Percentiles rank a stretch among this genome's conserved stretches.
Evolutionary conservation across 2,329 filamentous ascomycete genomes (phyloP).

Genomic region (Thyridium curvatum): DNA sequence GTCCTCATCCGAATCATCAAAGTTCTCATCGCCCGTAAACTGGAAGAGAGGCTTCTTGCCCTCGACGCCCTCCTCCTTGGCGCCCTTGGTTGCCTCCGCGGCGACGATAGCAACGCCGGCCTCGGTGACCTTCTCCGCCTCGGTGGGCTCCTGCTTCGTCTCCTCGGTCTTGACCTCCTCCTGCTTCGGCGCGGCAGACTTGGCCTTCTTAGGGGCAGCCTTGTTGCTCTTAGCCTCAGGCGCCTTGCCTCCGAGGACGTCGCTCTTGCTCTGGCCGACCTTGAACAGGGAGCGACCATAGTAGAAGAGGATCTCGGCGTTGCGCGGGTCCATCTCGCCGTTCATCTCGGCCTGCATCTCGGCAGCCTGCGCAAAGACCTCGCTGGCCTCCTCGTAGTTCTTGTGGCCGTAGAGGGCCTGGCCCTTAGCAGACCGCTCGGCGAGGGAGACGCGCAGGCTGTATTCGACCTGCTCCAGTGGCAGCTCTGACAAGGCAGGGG

Average conservation of each 20-base stretch:
- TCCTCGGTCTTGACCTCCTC: conserved; percentile 13
- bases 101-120: conserved; percentile 37
- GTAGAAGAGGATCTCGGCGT: conserved; percentile 88
- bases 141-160: conserved; percentile 15
- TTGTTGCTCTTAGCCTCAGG: conserved; percentile 45
- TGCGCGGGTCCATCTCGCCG: conserved; percentile 83
- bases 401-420: conserved; percentile 83
- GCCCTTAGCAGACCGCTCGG: conserved; percentile 73
- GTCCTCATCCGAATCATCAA: conserved; percentile 74
- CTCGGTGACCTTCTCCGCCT: conserved; percentile 33
- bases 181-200: conserved; percentile 30
- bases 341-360: conserved; percentile 88
- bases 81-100: conserved; percentile 35
- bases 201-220: conserved; percentile 30
- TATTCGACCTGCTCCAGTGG: conserved; percentile 22
- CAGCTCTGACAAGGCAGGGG: conserved; percentile 21
- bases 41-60: conserved; percentile 78
- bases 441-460: conserved; percentile 55
- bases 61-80: conserved; percentile 24
- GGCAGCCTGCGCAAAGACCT: conserved; percentile 82
- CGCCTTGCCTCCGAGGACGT: conserved; percentile 83
- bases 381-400: conserved; percentile 78
- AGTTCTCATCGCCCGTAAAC: conserved; percentile 91
- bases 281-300: conserved; percentile 94
- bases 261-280: conserved; percentile 88